Evolutionary conservation across 1,284 basidiomycete genomes (phyloP).

Genomic region (Hemileia vastatrix): DNA sequence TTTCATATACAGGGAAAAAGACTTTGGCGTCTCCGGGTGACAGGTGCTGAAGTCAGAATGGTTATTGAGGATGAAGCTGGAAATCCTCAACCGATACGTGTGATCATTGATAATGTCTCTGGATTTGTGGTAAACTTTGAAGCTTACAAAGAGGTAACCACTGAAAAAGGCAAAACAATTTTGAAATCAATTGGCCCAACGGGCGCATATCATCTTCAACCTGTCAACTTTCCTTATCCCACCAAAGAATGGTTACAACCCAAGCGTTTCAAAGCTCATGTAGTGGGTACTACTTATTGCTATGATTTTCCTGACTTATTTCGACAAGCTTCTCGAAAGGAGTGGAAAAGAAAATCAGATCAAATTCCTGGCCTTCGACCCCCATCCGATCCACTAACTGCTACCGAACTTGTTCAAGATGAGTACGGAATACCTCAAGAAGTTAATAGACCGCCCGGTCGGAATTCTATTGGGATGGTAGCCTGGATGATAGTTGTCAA

Average conservation of each 20-base stretch:
- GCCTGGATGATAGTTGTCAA: slow-evolving; percentile 89
- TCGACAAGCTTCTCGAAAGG: slow-evolving; percentile 86
- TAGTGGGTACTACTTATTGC: slow-evolving; percentile 94
- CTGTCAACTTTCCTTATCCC: slow-evolving; percentile 80
- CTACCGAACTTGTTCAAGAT: slow-evolving; percentile 83
- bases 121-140: slow-evolving; percentile 98
- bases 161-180: slow-evolving; percentile 85
- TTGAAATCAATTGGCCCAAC: slow-evolving; percentile 87
- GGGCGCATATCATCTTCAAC: slow-evolving; percentile 83
- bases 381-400: slow-evolving; percentile 69
- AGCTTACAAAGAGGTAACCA: slow-evolving; percentile 96
- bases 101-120: slow-evolving; percentile 96
- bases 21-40: slow-evolving; percentile 95
- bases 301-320: slow-evolving; percentile 98
- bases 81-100: slow-evolving; percentile 86
- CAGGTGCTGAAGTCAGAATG: slow-evolving; percentile 92
- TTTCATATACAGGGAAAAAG: slow-evolving; percentile 59
- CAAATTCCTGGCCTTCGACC: slow-evolving; percentile 54
- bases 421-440: slow-evolving; percentile 83
- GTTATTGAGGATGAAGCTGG: slow-evolving; percentile 85
- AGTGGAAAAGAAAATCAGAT: slow-evolving; percentile 63
- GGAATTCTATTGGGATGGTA: slow-evolving; percentile 95
- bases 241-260: slow-evolving; percentile 99
- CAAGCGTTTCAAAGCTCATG: slow-evolving; percentile 97
- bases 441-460: slow-evolving; percentile 81